Evolutionary conservation across 805 yeast species (phyloP).

Genomic region (Monosporozyma servazzii): DNA sequence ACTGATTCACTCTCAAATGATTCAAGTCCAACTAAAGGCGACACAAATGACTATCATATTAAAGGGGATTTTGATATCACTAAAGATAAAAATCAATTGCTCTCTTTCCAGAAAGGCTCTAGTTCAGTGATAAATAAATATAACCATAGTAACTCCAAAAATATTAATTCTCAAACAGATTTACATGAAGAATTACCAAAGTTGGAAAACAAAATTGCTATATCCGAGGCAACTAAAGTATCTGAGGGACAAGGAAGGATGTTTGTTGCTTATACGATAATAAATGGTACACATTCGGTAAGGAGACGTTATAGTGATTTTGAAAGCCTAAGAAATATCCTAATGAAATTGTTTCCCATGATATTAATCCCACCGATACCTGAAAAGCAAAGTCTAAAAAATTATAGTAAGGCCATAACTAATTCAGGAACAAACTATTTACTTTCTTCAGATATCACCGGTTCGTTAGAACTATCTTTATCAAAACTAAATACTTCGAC

Average conservation of each 20-base stretch:
- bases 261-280: conserved; percentile 66
- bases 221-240: conserved; percentile 25
- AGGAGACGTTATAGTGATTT: conserved; percentile 87
- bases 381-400: conserved; percentile 47
- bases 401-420: conserved; percentile 26
- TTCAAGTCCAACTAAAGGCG: background rate
- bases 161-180: background rate
- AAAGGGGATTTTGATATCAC: background rate
- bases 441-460: conserved; percentile 25
- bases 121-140: background rate
- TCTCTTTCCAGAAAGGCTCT: background rate
- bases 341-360: conserved; percentile 71
- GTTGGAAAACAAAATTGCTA: conserved; percentile 12
- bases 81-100: background rate
- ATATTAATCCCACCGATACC: conserved; percentile 91
- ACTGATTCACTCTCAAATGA: conserved; percentile 1
- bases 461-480: conserved; percentile 24
- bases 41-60: background rate
- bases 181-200: background rate
- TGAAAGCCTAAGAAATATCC: conserved; percentile 63
- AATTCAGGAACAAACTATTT: conserved; percentile 19
- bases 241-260: conserved; percentile 29
- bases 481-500: conserved; percentile 27
- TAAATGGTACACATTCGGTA: conserved; percentile 43
- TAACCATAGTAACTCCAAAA: background rate